These are phyloP conservation scores for Dioscorea zingiberensis DNA, from an alignment of 106 monocot genomes.

Conservation along the genomic window DNA sequence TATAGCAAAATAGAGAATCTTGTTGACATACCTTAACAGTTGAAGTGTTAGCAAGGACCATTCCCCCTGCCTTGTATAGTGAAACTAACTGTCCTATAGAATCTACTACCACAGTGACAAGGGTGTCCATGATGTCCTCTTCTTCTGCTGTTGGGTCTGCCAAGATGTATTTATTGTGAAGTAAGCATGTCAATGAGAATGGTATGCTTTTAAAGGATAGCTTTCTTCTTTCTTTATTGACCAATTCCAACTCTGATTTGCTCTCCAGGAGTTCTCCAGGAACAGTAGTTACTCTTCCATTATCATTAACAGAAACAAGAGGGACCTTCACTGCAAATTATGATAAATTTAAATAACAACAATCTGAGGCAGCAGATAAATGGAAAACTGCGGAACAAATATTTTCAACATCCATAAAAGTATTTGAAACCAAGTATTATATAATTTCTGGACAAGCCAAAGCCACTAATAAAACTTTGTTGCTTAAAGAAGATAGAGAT, in stretches of 20 bases:
- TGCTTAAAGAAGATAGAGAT: not conserved
- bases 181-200: constrained; percentile 80
- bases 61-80: constrained; percentile 73
- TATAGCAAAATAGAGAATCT: not conserved
- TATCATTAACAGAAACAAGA: constrained; percentile 82
- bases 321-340: constrained; percentile 82
- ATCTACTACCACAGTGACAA: constrained; percentile 70
- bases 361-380: too few relatives aligned
- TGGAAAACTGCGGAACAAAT: not conserved
- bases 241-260: constrained; percentile 46
- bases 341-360: not conserved
- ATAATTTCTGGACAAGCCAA: not conserved
- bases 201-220: constrained; percentile 41
- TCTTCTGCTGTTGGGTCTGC: constrained; percentile 90
- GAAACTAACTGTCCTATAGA: constrained; percentile 45
- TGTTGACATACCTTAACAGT: constrained; percentile 56
- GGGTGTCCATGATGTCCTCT: constrained; percentile 80
- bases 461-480: not conserved
- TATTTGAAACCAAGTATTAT: too few relatives aligned
- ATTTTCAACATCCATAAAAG: too few relatives aligned
- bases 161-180: constrained; percentile 72
- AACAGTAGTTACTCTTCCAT: constrained; percentile 72
- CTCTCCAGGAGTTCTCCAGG: constrained; percentile 35
- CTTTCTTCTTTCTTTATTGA: constrained; percentile 91
- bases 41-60: constrained; percentile 40